Base-by-base conservation (phyloP, 1,139 yeast species). In the Pichia sp. region DNA sequence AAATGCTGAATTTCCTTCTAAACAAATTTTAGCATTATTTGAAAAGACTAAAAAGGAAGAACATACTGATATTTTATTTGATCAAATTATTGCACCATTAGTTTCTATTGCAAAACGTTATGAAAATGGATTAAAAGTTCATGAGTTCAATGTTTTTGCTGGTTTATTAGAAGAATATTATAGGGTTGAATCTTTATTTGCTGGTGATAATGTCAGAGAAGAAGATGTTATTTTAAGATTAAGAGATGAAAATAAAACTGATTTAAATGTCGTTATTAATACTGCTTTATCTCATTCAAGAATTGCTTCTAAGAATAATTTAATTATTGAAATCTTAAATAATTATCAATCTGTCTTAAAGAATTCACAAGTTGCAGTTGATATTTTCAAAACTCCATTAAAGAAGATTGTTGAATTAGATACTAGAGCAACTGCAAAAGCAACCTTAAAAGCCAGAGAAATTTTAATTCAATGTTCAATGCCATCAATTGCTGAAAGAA, bases 361-460 rank as follows among this genome's bases (percentile, higher is more conserved):
- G 80, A 81, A 71, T 64, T 80, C 65, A 66, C 79, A 90, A 5
- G 79, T 76, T 42, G 79, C 86, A 58, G 90, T 96, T 48, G 71
- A 76, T 54, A 74, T 80, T 52, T 77, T 92, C 63, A 81, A 87
- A 58, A 79, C 76, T 29, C 75, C 87, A 9, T 77, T 92, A 70
- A 84, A 82, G 69, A 75, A 79, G 53, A 73, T 94, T 58, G 96
- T 89, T 49, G 94, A 86, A 66, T 76, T 92, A 58, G 97, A 90
- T 62, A 77, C 92, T 37, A 84, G 96, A 66, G 80, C 87, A 18
- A 82, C 96, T 43, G 92, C 95, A 34, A 92, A 90, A 74, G 97
- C 92, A 47, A 87, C 96, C n/a, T 76, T 92, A 64, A 89, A 88
- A 68, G 97, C 97, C 1, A 83, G 97, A 67, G 99, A 94, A 71